These are phyloP conservation scores for Astragalus membranaceus DNA, from an alignment of 306 rosid genomes.

Conservation along the genomic window DNA sequence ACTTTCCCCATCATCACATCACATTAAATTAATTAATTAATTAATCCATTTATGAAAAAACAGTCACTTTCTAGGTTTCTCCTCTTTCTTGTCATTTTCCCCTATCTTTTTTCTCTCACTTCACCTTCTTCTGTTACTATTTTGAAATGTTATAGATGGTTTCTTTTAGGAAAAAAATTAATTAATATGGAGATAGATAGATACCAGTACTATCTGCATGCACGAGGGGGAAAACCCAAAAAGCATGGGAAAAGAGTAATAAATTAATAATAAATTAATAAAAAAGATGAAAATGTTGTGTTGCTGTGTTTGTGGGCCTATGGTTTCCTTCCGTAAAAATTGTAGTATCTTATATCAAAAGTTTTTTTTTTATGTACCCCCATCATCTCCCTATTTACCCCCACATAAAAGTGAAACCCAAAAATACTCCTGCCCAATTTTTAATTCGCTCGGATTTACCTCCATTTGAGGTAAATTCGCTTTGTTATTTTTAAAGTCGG, in stretches of 20 bases:
- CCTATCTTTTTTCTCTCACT: constrained; percentile 10
- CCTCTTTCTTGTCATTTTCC: constrained; percentile 45
- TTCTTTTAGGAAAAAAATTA: no score
- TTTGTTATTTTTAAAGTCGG: no score
- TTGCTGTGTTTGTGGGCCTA: constrained; percentile 5
- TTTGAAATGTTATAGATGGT: neutral
- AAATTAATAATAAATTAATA: neutral
- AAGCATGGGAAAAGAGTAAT: constrained; percentile 2
- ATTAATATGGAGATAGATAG: no score
- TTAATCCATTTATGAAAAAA: neutral
- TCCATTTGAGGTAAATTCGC: no score
- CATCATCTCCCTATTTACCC: no score
- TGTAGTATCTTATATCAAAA: no score
- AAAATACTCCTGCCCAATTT: no score
- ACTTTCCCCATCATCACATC: constrained; percentile 12
- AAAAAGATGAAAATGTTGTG: neutral
- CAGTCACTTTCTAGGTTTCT: constrained; percentile 23
- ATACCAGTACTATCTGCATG: neutral
- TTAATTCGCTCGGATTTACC: no score
- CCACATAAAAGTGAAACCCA: no score
- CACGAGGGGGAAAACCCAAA: constrained; percentile 39
- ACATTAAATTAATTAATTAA: neutral
- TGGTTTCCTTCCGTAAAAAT: no score
- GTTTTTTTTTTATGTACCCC: no score
- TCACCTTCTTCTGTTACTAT: neutral